These are phyloP conservation scores for Elaeagnus macrophylla DNA, from an alignment of 306 rosid species.

Conservation along the genomic window DNA sequence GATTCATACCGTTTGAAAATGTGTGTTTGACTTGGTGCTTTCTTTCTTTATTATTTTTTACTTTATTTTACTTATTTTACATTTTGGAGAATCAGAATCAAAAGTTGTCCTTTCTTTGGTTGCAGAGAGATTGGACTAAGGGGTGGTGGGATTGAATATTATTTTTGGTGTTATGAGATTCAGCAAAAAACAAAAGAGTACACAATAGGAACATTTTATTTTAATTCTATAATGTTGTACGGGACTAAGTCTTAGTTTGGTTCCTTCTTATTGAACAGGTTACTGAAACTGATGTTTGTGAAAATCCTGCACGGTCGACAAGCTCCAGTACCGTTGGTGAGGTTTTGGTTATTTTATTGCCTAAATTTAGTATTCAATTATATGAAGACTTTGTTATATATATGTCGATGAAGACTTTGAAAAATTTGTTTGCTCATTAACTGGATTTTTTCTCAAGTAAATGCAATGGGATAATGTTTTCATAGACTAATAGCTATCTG, in stretches of 20 bases:
- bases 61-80: neutral
- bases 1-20: slow-evolving; percentile 16
- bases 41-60: slow-evolving; percentile 1
- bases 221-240: neutral
- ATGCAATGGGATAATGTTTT: neutral
- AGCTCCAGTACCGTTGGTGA: slow-evolving; percentile 35
- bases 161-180: neutral
- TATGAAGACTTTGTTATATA: neutral
- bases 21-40: slow-evolving; percentile 12
- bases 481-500: neutral
- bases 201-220: neutral
- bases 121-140: slow-evolving; percentile 1
- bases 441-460: neutral
- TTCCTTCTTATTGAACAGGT: slow-evolving; percentile 42
- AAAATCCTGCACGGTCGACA: slow-evolving; percentile 28
- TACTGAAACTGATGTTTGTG: slow-evolving; percentile 25
- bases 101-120: neutral
- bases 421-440: neutral
- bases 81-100: too few relatives aligned
- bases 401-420: too few relatives aligned
- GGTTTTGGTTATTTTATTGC: slow-evolving; percentile 15
- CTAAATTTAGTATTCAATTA: neutral
- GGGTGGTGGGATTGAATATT: neutral
- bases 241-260: neutral
- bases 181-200: neutral